A percentile compares a stretch with the other conserved stretches of the same genome.
Evolutionary conservation across 2,329 filamentous ascomycete genomes (phyloP).

Genomic region (Neonectria faginata): DNA sequence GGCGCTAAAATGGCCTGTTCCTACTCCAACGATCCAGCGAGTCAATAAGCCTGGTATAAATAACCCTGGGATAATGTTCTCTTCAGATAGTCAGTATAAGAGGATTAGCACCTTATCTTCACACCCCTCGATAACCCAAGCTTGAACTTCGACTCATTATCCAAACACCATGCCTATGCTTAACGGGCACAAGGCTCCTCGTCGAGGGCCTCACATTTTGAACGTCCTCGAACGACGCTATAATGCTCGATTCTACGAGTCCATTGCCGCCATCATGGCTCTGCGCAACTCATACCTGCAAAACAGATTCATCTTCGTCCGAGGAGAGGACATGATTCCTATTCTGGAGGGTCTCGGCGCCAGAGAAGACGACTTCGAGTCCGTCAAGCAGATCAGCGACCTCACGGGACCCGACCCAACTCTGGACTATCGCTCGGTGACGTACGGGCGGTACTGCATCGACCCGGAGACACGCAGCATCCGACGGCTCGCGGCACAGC

Average conservation of each 20-base stretch:
- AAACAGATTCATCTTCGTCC: constrained; percentile 41
- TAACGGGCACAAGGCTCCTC: constrained; percentile 23
- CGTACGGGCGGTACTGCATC: constrained; percentile 42
- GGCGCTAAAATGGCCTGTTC: constrained; percentile 5
- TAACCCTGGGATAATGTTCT: constrained; percentile 4
- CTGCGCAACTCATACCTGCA: constrained; percentile 35
- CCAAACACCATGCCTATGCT: constrained; percentile 13
- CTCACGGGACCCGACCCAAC: constrained; percentile 41
- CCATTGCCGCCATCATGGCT: constrained; percentile 39
- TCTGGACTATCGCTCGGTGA: constrained; percentile 40
- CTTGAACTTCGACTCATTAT: constrained; percentile 11
- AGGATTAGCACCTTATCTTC: constrained; percentile 13
- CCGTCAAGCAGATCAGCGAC: constrained; percentile 39
- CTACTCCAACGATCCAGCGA: background rate
- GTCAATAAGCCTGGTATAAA: constrained; percentile 18
- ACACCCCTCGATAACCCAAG: constrained; percentile 3
- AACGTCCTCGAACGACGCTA: constrained; percentile 39
- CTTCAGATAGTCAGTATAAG: constrained; percentile 3
- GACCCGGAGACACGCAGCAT: constrained; percentile 39
- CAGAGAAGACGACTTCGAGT: constrained; percentile 40
- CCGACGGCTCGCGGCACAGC: constrained; percentile 44
- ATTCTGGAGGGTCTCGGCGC: constrained; percentile 42
- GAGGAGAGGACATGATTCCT: constrained; percentile 39
- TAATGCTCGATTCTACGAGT: constrained; percentile 37
- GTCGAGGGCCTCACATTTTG: constrained; percentile 30